These are phyloP conservation scores for Plasmodium malariae DNA, from an alignment of 169 alveolate species.

Conservation along the genomic window DNA sequence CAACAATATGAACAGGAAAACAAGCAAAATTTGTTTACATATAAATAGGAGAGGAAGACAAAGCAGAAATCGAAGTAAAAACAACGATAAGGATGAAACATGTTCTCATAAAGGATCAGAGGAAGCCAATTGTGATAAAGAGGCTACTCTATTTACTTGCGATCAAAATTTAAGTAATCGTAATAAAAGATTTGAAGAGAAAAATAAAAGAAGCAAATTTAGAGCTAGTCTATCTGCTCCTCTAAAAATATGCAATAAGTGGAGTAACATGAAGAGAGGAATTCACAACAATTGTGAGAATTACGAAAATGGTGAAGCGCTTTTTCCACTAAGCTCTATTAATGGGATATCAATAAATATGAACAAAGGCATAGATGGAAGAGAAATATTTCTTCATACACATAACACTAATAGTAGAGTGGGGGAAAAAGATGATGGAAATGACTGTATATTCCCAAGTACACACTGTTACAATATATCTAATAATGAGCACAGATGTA, in stretches of 20 bases:
- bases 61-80: not conserved
- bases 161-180: too few relatives aligned
- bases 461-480: too few relatives aligned
- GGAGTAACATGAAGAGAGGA: not conserved
- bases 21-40: not conserved
- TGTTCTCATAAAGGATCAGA: too few relatives aligned
- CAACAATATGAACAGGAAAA: not conserved
- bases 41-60: not conserved
- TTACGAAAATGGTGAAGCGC: not conserved
- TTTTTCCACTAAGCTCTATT: not conserved
- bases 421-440: too few relatives aligned
- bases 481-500: too few relatives aligned
- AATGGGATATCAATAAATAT: not conserved
- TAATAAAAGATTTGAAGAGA: not conserved
- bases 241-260: not conserved
- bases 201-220: not conserved
- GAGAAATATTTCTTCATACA: not conserved
- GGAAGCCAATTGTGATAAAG: not conserved
- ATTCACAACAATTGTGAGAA: not conserved
- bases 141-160: too few relatives aligned
- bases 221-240: constrained; percentile 11
- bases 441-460: too few relatives aligned
- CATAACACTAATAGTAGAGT: too few relatives aligned
- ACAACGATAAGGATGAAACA: not conserved
- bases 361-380: not conserved